Conservation (phyloP, 768 basidiomycete genomes). For the Russula vinacea region DNA sequence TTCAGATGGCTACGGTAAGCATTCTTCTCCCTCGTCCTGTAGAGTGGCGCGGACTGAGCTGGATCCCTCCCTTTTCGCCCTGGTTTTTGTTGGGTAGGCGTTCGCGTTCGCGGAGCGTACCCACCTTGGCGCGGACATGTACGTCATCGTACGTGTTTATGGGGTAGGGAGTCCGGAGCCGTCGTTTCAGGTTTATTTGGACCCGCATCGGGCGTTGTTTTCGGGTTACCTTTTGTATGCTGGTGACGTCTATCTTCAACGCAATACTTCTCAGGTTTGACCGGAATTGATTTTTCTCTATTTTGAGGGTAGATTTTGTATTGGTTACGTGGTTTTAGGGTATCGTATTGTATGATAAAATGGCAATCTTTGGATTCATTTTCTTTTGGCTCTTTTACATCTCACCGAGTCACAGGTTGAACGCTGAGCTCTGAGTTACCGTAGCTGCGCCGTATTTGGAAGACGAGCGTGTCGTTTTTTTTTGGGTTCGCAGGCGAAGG, state of each 20-base stretch:
- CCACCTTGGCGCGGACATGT: slow-evolving; percentile 3
- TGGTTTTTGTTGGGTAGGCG: neutral
- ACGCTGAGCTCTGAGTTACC: too few species aligned
- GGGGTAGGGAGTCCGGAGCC: slow-evolving; percentile 12
- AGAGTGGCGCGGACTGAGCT: neutral
- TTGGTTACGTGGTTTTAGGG: neutral
- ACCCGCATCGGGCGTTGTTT: slow-evolving; percentile 17
- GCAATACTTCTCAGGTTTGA: neutral
- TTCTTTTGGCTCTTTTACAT: neutral
- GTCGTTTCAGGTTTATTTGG: neutral
- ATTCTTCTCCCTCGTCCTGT: neutral
- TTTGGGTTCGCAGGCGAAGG: too few species aligned
- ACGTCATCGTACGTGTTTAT: slow-evolving; percentile 20
- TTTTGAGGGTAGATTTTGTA: neutral
- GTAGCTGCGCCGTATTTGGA: too few species aligned
- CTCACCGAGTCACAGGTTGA: neutral
- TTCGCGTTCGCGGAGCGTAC: neutral
- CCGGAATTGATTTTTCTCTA: neutral
- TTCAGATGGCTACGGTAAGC: slow-evolving; percentile 32
- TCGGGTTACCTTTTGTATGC: slow-evolving; percentile 7
- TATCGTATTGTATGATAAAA: neutral
- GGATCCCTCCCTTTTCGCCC: neutral
- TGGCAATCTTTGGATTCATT: neutral
- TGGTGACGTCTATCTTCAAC: slow-evolving; percentile 10
- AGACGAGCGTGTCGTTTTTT: too few species aligned